Conservation (phyloP, 2,329 filamentous ascomycete species). For the Botrytis squamosa region DNA sequence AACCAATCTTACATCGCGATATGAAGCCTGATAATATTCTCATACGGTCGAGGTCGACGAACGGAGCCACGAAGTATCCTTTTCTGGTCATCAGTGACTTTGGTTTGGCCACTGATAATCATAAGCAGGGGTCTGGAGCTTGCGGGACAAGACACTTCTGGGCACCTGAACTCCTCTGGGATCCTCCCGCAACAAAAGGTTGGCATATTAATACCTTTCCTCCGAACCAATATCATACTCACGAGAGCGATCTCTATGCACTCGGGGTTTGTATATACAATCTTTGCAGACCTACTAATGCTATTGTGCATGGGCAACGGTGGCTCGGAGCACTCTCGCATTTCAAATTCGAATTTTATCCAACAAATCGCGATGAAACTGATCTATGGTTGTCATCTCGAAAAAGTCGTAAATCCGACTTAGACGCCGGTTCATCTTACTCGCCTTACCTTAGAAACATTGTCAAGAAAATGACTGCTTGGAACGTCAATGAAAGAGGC, state of each 20-base stretch:
- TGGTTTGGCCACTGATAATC: constrained; percentile 32
- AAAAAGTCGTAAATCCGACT: neutral
- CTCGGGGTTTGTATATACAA: constrained; percentile 30
- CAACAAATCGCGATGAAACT: neutral
- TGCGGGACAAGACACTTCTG: constrained; percentile 26
- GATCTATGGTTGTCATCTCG: neutral
- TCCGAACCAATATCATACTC: constrained; percentile 21
- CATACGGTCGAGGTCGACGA: constrained; percentile 31
- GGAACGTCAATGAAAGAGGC: neutral
- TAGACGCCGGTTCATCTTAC: neutral
- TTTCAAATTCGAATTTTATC: constrained; percentile 3
- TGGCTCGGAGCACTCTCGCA: constrained; percentile 15
- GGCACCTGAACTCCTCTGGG: constrained; percentile 32
- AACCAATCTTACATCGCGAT: constrained; percentile 36
- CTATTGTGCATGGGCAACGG: too few relatives aligned
- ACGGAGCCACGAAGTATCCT: constrained; percentile 29
- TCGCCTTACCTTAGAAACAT: neutral
- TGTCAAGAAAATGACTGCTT: neutral
- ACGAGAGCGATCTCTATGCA: constrained; percentile 33
- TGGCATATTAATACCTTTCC: constrained; percentile 19
- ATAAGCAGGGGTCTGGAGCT: constrained; percentile 19
- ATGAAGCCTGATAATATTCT: constrained; percentile 38
- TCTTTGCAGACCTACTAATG: constrained; percentile 16
- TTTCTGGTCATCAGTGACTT: constrained; percentile 37
- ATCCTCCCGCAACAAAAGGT: constrained; percentile 25